These are phyloP conservation scores for Haematococcus lacustris DNA, from an alignment of 139 green algal genomes.

Conservation along the genomic window DNA sequence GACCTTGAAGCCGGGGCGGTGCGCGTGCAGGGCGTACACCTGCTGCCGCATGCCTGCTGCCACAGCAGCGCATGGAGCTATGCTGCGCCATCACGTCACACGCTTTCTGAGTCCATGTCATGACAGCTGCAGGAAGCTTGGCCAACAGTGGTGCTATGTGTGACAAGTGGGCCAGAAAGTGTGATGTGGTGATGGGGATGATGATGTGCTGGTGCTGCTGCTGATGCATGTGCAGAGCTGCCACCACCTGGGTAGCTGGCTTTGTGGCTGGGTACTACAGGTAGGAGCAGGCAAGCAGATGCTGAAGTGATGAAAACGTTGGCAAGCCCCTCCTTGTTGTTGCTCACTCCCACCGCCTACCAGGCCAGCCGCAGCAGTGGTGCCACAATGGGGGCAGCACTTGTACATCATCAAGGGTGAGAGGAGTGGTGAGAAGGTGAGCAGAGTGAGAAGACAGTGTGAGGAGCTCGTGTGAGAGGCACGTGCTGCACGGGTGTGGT, in stretches of 20 bases:
- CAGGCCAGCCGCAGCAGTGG: background rate
- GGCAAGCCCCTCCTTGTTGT: too few species aligned
- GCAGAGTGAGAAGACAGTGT: too few species aligned
- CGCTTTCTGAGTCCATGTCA: background rate
- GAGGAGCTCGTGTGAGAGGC: too few species aligned
- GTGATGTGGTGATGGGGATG: background rate
- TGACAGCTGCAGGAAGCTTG: background rate
- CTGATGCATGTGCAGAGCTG: background rate
- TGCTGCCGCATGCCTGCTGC: conserved; percentile 24
- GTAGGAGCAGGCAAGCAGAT: too few species aligned
- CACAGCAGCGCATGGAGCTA: background rate
- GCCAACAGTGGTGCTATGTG: background rate
- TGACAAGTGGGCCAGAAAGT: background rate
- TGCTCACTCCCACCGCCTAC: too few species aligned
- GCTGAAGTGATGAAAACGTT: too few species aligned
- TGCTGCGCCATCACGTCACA: background rate
- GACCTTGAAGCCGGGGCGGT: conserved; percentile 21
- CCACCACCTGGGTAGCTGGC: background rate
- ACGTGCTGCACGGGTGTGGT: too few species aligned
- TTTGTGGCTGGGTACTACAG: too few species aligned
- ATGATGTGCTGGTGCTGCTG: background rate
- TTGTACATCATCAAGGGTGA: background rate
- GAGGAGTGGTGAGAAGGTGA: too few species aligned
- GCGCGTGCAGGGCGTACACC: conserved; percentile 28
- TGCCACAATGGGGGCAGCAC: background rate